Evolutionary conservation across 805 yeast genomes (phyloP).

Genomic region (Cyberlindnera americana): DNA sequence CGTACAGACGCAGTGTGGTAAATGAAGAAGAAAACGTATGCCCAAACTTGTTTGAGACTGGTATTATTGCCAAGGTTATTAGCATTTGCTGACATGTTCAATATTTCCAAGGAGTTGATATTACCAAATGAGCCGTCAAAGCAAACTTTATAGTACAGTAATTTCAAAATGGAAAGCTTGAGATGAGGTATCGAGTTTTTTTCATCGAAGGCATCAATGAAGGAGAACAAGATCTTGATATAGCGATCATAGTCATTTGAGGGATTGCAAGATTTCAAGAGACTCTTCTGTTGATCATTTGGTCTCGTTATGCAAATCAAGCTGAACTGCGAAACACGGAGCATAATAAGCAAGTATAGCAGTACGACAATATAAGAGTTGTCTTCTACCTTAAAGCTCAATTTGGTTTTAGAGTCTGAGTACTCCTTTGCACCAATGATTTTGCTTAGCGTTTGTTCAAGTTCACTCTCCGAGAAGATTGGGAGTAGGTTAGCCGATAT

Average conservation of each 20-base stretch:
- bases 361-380: slow-evolving; percentile 14
- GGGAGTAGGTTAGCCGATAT: slow-evolving; percentile 33
- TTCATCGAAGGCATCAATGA: slow-evolving; percentile 3
- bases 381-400: slow-evolving; percentile 23
- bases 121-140: slow-evolving; percentile 13
- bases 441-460: slow-evolving; percentile 36
- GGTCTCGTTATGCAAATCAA: slow-evolving; percentile 12
- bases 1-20: slow-evolving; percentile 11
- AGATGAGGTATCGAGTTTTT: slow-evolving; percentile 10
- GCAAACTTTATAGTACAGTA: slow-evolving; percentile 8
- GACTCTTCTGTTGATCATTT: slow-evolving; percentile 13
- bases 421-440: slow-evolving; percentile 41
- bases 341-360: slow-evolving; percentile 13
- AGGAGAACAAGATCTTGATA: slow-evolving; percentile 15
- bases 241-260: slow-evolving; percentile 20
- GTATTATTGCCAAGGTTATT: slow-evolving; percentile 16
- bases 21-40: slow-evolving; percentile 17
- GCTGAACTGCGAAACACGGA: slow-evolving; percentile 22
- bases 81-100: slow-evolving; percentile 18
- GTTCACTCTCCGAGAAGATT: slow-evolving; percentile 51
- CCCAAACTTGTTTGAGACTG: slow-evolving; percentile 18
- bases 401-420: slow-evolving; percentile 25
- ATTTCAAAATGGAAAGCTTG: slow-evolving; percentile 12
- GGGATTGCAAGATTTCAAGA: slow-evolving; percentile 13
- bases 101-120: slow-evolving; percentile 8